These are phyloP conservation scores for Yamagishiella unicocca DNA, from an alignment of 139 green algal species.

Conservation along the genomic window DNA sequence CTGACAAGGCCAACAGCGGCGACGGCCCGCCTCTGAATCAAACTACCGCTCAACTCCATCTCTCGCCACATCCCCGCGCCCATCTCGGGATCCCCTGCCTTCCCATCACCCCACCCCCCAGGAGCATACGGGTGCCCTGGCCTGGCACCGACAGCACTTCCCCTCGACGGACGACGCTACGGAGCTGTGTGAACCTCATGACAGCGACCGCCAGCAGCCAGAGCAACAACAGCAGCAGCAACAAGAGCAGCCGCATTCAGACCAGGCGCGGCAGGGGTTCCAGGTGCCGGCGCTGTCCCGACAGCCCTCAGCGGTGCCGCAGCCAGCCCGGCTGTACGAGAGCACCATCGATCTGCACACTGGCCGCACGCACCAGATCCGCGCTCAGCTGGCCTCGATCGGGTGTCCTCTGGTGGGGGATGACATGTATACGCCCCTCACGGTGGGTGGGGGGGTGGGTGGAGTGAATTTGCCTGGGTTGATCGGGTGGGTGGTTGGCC, in stretches of 20 bases:
- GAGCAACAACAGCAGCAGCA: not conserved
- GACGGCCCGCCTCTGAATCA: no score
- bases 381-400: constrained; percentile 53
- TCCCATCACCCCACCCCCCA: not conserved
- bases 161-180: not conserved
- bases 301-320: no score
- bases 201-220: not conserved
- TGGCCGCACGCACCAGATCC: constrained; percentile 63
- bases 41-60: no score
- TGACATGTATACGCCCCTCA: constrained; percentile 49
- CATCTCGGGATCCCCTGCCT: not conserved
- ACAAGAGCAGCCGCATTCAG: not conserved
- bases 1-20: no score
- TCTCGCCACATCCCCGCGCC: not conserved
- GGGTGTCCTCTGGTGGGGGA: constrained; percentile 53
- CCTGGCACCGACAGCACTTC: constrained; percentile 14
- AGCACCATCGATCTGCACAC: constrained; percentile 52
- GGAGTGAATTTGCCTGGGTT: no score
- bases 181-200: not conserved
- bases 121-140: constrained; percentile 1
- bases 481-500: no score
- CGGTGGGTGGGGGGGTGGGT: not conserved
- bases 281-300: not conserved
- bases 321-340: constrained; percentile 37
- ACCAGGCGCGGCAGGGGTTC: not conserved